Conservation (phyloP, 768 basidiomycete species). For the Boletus sp. region DNA sequence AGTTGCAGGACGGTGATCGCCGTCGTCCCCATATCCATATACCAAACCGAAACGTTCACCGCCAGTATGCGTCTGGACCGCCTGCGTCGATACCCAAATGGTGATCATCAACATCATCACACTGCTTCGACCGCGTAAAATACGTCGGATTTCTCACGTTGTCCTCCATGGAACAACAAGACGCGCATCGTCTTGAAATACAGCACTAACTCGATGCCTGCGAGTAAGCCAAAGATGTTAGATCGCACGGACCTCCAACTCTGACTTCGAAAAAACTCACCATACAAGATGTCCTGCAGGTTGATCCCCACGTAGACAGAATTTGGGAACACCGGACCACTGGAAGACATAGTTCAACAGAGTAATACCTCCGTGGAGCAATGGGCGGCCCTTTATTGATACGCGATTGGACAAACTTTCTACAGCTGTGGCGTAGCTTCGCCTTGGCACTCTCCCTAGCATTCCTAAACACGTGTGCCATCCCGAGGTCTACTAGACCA, state of each 20-base stretch:
- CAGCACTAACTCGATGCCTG: slow-evolving; percentile 26
- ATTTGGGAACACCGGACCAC: slow-evolving; percentile 19
- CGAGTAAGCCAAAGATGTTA: neutral
- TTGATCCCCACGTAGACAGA: slow-evolving; percentile 27
- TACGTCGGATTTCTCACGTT: slow-evolving; percentile 6
- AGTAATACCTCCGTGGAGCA: neutral
- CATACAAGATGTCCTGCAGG: slow-evolving; percentile 26
- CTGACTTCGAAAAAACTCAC: neutral
- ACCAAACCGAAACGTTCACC: slow-evolving; percentile 26
- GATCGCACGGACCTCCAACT: neutral
- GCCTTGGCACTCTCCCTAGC: neutral
- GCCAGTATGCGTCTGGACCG: slow-evolving; percentile 36
- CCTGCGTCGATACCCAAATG: slow-evolving; percentile 28
- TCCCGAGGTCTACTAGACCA: neutral
- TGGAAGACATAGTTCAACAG: slow-evolving; percentile 16
- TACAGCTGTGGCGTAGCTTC: neutral
- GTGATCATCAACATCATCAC: slow-evolving; percentile 33
- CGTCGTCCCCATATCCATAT: slow-evolving; percentile 30
- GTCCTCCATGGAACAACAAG: slow-evolving; percentile 5
- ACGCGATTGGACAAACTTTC: neutral
- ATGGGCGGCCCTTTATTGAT: neutral
- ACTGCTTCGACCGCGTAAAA: slow-evolving; percentile 27
- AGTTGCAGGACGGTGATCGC: slow-evolving; percentile 33
- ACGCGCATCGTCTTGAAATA: slow-evolving; percentile 26
- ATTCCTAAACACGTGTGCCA: neutral